phyloP scores from a whole-genome alignment of 2,329 filamentous ascomycete species.

The Aspergillus proliferans region DNA sequence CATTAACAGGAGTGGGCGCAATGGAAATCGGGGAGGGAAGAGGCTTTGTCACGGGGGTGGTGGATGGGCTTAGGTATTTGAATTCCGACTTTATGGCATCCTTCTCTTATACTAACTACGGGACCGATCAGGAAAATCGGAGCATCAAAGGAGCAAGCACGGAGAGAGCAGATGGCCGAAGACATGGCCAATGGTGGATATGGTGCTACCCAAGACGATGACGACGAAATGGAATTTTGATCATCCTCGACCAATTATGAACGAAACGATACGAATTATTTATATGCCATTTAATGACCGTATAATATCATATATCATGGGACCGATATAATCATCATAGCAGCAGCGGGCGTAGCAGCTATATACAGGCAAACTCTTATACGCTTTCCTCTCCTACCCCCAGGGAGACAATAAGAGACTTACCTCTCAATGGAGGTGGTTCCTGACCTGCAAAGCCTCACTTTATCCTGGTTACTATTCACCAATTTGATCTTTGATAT shows the following conservation, averaged over 20 bases:
- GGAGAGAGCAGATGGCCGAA: conserved; percentile 70
- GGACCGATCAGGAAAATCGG: conserved; percentile 60
- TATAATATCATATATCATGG: too few species aligned
- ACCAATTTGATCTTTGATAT: too few species aligned
- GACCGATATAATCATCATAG: too few species aligned
- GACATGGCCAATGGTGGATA: conserved; percentile 51
- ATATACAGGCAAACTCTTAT: too few species aligned
- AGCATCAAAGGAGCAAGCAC: conserved; percentile 68
- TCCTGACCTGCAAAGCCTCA: too few species aligned
- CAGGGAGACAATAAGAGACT: too few species aligned
- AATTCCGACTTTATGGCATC: neutral
- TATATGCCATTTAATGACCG: too few species aligned
- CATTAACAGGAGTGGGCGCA: conserved; percentile 75
- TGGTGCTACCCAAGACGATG: conserved; percentile 42
- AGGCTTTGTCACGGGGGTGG: conserved; percentile 74
- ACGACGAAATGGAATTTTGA: conserved; percentile 53
- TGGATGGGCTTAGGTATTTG: conserved; percentile 67
- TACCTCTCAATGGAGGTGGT: too few species aligned
- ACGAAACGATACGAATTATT: too few species aligned
- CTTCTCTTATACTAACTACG: neutral
- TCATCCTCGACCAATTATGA: neutral
- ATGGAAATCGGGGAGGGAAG: conserved; percentile 89
- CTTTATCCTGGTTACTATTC: too few species aligned
- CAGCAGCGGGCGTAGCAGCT: too few species aligned
- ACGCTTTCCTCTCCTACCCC: too few species aligned